These are phyloP conservation scores for Imleria badia DNA, from an alignment of 768 basidiomycete genomes.

Conservation along the genomic window DNA sequence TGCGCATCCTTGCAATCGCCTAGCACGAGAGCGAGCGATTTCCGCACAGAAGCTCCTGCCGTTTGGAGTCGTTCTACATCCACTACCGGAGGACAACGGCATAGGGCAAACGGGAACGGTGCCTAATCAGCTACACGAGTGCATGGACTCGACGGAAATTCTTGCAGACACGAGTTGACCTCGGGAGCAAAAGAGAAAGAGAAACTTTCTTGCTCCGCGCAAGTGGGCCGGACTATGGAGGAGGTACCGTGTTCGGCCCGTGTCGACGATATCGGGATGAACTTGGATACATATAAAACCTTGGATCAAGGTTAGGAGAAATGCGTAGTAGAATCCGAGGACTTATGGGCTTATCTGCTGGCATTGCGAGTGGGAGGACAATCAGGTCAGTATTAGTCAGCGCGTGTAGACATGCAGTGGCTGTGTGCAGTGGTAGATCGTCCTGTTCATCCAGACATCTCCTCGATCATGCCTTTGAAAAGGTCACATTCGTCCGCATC, in stretches of 20 bases:
- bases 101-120: neutral
- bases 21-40: neutral
- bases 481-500: constrained; percentile 6
- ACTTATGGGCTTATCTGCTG: neutral
- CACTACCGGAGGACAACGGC: neutral
- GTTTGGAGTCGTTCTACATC: neutral
- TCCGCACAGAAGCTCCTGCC: neutral
- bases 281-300: neutral
- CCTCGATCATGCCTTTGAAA: constrained; percentile 12
- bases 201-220: neutral
- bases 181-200: neutral
- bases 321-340: neutral
- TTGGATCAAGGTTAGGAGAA: too few relatives aligned
- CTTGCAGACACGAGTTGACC: neutral
- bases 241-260: neutral
- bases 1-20: neutral
- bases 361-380: neutral
- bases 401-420: neutral
- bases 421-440: constrained; percentile 4
- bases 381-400: too few relatives aligned
- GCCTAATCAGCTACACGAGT: neutral
- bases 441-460: neutral
- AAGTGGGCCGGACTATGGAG: neutral
- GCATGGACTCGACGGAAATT: neutral
- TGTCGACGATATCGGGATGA: neutral